Conservation (phyloP, 352 stramenopile genomes). For the Blastocystis sp. region DNA sequence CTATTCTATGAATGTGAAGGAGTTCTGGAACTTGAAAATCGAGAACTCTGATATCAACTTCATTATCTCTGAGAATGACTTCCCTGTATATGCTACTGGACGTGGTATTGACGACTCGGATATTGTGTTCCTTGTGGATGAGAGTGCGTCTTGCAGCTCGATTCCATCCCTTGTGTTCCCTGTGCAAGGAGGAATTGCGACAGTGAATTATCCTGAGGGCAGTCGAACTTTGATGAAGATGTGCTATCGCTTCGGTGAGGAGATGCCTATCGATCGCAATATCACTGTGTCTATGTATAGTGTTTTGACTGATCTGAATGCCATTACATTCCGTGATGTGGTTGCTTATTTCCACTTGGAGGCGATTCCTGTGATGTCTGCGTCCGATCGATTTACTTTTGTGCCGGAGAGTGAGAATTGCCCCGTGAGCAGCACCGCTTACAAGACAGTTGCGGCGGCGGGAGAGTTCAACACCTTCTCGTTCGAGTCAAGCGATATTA, state of each 20-base stretch:
- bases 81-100: background rate
- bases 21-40: constrained; percentile 2
- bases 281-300: background rate
- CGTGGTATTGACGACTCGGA: background rate
- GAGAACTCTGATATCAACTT: background rate
- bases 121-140: background rate
- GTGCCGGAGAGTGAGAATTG: background rate
- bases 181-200: background rate
- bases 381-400: background rate
- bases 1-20: background rate
- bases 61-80: background rate
- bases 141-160: background rate
- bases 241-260: constrained; percentile 2
- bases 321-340: background rate
- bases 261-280: background rate
- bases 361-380: background rate
- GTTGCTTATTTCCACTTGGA: constrained; percentile 18
- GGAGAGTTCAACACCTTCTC: background rate
- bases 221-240: background rate
- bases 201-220: background rate
- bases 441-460: background rate
- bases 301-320: constrained; percentile 22
- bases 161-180: background rate
- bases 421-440: background rate
- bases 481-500: background rate